Evolutionary conservation across 306 rosid genomes (phyloP).

Genomic region (Albizia julibrissin): DNA sequence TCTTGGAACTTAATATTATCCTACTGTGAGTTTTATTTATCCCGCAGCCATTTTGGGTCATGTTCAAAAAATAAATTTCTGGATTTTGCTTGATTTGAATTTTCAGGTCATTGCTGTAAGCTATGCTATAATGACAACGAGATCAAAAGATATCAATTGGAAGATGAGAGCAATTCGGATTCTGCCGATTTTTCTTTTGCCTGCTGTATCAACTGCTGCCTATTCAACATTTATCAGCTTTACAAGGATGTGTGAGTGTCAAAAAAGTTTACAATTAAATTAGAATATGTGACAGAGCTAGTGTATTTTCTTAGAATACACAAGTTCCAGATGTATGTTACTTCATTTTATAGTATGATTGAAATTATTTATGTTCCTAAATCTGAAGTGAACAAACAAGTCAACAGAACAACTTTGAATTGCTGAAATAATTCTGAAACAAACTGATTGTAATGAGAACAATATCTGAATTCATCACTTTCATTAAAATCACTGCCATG

Average conservation of each 20-base stretch:
- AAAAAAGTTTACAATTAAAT: constrained; percentile 10
- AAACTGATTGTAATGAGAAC: constrained; percentile 1
- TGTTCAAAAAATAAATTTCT: neutral
- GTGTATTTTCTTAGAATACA: neutral
- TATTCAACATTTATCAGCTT: constrained; percentile 61
- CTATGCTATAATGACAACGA: constrained; percentile 81
- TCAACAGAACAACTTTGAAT: constrained; percentile 2
- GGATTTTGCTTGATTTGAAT: constrained; percentile 32
- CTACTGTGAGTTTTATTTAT: neutral
- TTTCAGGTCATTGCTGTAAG: constrained; percentile 78
- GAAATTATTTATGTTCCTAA: constrained; percentile 4
- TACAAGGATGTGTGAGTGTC: constrained; percentile 75
- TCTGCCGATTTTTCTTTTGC: constrained; percentile 90
- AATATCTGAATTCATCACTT: constrained; percentile 7
- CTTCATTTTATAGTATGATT: constrained; percentile 6
- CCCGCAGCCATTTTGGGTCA: neutral
- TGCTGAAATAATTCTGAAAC: constrained; percentile 15
- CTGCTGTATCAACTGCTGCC: constrained; percentile 55
- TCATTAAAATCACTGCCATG: constrained; percentile 5
- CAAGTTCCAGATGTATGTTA: constrained; percentile 5
- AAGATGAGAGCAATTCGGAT: constrained; percentile 72
- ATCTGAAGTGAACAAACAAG: constrained; percentile 11
- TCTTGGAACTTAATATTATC: neutral
- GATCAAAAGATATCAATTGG: constrained; percentile 68
- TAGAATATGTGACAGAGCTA: neutral